A percentile compares a stretch with the other conserved stretches of the same genome.
phyloP scores from a whole-genome alignment of 2,329 filamentous ascomycete species.

The Purpureocillium lavendulum region DNA sequence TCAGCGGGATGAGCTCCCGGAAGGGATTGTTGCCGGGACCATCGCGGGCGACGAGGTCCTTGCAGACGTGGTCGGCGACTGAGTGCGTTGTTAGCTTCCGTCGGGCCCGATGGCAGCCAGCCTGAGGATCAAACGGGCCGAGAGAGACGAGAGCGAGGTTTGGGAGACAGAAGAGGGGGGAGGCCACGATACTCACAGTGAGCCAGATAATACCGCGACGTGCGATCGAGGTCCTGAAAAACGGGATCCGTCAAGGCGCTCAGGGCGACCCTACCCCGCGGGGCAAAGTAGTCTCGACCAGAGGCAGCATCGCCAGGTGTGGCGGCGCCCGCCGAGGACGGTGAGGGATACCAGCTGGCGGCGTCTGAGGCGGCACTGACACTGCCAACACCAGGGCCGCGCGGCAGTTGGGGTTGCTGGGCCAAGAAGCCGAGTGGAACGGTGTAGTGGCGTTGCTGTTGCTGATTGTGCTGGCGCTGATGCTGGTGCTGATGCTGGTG shows the following conservation, averaged over 20 bases:
- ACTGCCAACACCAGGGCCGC: not conserved
- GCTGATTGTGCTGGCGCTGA: conserved; percentile 3
- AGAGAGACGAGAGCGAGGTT: no score
- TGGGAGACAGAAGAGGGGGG: conserved; percentile 1
- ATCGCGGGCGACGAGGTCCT: conserved; percentile 44
- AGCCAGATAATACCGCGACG: conserved; percentile 37
- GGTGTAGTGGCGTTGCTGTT: not conserved
- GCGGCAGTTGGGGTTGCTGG: not conserved
- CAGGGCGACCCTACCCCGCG: conserved; percentile 2
- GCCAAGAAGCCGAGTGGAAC: no score
- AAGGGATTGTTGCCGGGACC: conserved; percentile 37
- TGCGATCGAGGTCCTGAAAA: conserved; percentile 41
- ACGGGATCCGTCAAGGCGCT: conserved; percentile 42
- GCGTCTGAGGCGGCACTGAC: no score
- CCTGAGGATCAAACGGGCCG: no score
- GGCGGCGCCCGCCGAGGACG: no score
- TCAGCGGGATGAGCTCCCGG: conserved; percentile 38
- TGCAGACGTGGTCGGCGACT: conserved; percentile 42
- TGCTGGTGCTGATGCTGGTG: conserved; percentile 1
- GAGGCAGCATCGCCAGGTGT: no score
- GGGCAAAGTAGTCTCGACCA: not conserved
- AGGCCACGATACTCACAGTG: conserved; percentile 33
- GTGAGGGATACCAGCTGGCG: no score
- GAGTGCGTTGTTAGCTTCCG: conserved; percentile 7
- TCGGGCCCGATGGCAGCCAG: no score